Conservation (phyloP, 2,329 filamentous ascomycete species). For the Aspergillus caelatus region DNA sequence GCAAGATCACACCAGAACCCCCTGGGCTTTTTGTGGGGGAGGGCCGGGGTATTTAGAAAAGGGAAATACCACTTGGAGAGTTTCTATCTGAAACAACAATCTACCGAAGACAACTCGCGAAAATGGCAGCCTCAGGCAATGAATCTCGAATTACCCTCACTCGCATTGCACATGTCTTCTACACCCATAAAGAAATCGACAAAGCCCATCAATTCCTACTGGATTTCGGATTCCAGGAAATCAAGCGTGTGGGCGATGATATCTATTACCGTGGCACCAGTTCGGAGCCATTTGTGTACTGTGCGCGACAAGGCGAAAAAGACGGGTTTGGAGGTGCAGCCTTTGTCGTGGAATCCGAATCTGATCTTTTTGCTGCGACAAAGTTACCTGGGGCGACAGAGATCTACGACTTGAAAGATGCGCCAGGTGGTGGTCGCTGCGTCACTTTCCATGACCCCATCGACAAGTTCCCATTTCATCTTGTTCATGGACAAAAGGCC, state of each 20-base stretch:
- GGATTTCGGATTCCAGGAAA: constrained; percentile 20
- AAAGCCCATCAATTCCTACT: constrained; percentile 18
- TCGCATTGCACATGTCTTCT: constrained; percentile 22
- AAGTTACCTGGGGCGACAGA: too few relatives aligned
- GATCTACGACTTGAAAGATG: neutral
- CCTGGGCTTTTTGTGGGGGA: too few relatives aligned
- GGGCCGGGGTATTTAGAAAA: too few relatives aligned
- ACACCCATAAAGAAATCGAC: constrained; percentile 23
- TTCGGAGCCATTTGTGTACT: constrained; percentile 21
- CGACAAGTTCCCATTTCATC: constrained; percentile 38
- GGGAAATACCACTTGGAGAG: too few relatives aligned
- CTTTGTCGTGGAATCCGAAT: too few relatives aligned
- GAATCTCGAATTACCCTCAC: constrained; percentile 9
- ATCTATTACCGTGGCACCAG: constrained; percentile 22
- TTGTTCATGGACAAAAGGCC: constrained; percentile 36
- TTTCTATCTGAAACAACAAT: too few relatives aligned
- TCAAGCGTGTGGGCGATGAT: constrained; percentile 12
- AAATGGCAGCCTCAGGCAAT: too few relatives aligned
- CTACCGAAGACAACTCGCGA: too few relatives aligned
- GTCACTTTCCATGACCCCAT: constrained; percentile 39
- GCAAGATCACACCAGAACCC: too few relatives aligned
- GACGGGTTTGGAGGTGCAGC: neutral
- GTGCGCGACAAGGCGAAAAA: constrained; percentile 12
- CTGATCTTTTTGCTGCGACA: too few relatives aligned
- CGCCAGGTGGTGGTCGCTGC: constrained; percentile 40